Evolutionary conservation across 768 basidiomycete species (phyloP), one percentile per base, ranked within the genome.

Genomic region (Boletus fagicola): DNA sequence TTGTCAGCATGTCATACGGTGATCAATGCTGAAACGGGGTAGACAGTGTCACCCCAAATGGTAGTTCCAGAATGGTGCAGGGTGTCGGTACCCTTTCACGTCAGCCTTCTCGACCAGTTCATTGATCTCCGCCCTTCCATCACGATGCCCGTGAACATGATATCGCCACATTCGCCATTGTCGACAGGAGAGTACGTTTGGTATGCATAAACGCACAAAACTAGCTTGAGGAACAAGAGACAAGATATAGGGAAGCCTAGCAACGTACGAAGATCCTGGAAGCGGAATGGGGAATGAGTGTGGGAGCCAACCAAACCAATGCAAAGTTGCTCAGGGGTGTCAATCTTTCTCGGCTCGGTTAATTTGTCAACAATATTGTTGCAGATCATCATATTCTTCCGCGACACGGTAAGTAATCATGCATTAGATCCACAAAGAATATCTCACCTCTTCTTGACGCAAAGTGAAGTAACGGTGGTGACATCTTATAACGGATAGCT

Each of bases 311-410:
- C 11, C 12, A 42, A 42, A 22, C 20, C 20, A 42, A 20, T 20
- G 40, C 40, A 20, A n/a, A 42, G 28, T 42, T n/a, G 12, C 5
- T 12, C 20, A 39, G 18, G 39, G 28, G 5, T 40, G n/a, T 20
- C 40, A 7, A 12, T 5, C 40, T n/a, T 22, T 20, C 13, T 42
- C 5, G 12, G 20, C 20, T 22, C 40, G 2, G 40, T 12, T 5
- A 40, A 40, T 10, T 4, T 18, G 56, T 76, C 24, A 38, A 9
- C 7, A 38, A 9, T 18, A 38, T 4, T 38, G 18, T 38, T 18
- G 35, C 16, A 38, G 36, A 38, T 18, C 8, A 40, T 11, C 8
- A 40, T 11, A 9, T 28, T 28, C 26, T 45, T 2, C 16, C 24
- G 16, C 44, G 6, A 45, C 16, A 5, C 10, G 43, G 26, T 28